Evolutionary conservation across 2,329 filamentous ascomycete genomes (phyloP).

Genomic region (Cyphellophora attinorum): DNA sequence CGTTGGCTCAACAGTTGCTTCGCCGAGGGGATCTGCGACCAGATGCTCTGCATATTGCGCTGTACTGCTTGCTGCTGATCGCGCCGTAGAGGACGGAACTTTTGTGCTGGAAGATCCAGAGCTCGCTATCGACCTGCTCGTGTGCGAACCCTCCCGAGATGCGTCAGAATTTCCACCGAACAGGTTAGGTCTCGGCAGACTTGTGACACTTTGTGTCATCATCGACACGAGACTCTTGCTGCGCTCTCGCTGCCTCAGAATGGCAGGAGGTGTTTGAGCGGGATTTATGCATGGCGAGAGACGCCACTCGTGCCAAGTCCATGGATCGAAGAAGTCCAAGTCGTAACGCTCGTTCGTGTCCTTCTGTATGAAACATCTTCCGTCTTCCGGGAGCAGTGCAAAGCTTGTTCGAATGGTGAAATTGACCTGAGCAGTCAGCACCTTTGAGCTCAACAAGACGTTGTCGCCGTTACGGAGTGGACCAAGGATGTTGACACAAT

Average conservation of each 20-base stretch:
- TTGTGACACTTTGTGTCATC: background rate
- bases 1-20: background rate
- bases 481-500: conserved; percentile 84
- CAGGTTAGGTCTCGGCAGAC: too few relatives aligned
- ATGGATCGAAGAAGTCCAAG: conserved; percentile 72
- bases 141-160: too few relatives aligned
- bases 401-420: conserved; percentile 85
- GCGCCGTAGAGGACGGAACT: too few relatives aligned
- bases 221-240: conserved; percentile 31
- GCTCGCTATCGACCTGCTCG: too few relatives aligned
- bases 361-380: conserved; percentile 78
- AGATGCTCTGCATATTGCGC: background rate
- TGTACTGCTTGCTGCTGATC: too few relatives aligned
- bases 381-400: conserved; percentile 74
- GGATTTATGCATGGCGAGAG: conserved; percentile 69
- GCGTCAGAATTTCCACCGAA: too few relatives aligned
- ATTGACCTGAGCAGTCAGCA: conserved; percentile 86
- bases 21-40: background rate
- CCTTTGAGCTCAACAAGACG: conserved; percentile 77
- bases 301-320: conserved; percentile 69
- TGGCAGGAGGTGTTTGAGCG: conserved; percentile 44
- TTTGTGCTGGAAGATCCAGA: too few relatives aligned
- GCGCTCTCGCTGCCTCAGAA: conserved; percentile 22
- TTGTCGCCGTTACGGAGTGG: conserved; percentile 87
- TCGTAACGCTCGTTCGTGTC: conserved; percentile 69